These are phyloP conservation scores for Ramularia collo-cygni DNA, from an alignment of 2,329 filamentous ascomycete species.

Conservation along the genomic window DNA sequence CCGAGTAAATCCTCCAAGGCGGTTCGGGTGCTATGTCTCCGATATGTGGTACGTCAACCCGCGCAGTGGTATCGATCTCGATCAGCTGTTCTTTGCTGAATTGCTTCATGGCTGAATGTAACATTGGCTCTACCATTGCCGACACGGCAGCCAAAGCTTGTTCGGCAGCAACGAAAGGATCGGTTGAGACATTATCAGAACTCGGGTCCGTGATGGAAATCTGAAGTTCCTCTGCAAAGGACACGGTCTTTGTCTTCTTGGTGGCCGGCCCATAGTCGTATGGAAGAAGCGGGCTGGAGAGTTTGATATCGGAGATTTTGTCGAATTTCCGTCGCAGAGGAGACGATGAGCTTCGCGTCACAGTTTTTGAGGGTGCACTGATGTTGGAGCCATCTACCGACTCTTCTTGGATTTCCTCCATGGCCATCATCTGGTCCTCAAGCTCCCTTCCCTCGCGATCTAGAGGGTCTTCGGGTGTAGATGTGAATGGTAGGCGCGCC, in stretches of 20 bases:
- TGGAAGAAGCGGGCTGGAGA: slow-evolving; percentile 43
- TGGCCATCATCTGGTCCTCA: slow-evolving; percentile 28
- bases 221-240: slow-evolving; percentile 33
- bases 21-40: slow-evolving; percentile 36
- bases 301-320: slow-evolving; percentile 30
- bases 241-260: slow-evolving; percentile 37
- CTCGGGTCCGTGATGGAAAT: slow-evolving; percentile 30
- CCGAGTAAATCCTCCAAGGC: slow-evolving; percentile 41
- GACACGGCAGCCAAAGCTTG: slow-evolving; percentile 30
- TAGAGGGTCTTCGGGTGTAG: slow-evolving; percentile 26
- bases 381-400: neutral
- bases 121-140: slow-evolving; percentile 31
- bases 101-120: slow-evolving; percentile 29
- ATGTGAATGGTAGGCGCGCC: slow-evolving; percentile 22
- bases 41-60: slow-evolving; percentile 44
- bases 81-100: slow-evolving; percentile 41
- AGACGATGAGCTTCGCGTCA: slow-evolving; percentile 17
- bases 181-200: slow-evolving; percentile 18
- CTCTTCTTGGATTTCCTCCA: slow-evolving; percentile 17
- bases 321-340: slow-evolving; percentile 30
- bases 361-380: slow-evolving; percentile 6
- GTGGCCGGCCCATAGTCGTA: slow-evolving; percentile 30
- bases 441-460: slow-evolving; percentile 18
- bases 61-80: slow-evolving; percentile 41
- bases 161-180: slow-evolving; percentile 15